Conservation (phyloP, 495 filamentous ascomycete genomes). For the Haplographium delicatum region DNA sequence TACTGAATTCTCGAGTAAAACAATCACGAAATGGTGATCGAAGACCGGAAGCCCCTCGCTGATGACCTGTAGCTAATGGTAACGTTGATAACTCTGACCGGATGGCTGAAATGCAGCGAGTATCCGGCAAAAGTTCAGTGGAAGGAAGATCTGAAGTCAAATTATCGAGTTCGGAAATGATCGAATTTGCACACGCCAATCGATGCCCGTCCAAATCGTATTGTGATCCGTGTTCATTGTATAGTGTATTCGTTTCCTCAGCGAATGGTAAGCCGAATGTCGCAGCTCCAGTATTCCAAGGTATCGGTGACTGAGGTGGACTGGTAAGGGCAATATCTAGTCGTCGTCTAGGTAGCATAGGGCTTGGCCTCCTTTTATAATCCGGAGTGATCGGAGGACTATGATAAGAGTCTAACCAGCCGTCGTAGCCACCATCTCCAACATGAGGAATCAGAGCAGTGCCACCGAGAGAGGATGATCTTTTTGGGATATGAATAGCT, state of each 20-base stretch:
- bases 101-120: constrained; percentile 1
- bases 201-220: background rate
- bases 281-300: background rate
- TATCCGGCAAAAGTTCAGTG: background rate
- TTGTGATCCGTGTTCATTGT: background rate
- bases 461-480: constrained; percentile 8
- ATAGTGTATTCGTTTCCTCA: background rate
- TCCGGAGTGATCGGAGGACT: constrained; percentile 9
- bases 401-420: background rate
- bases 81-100: background rate
- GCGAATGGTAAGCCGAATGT: background rate
- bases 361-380: background rate
- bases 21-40: background rate
- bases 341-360: background rate
- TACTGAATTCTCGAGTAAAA: background rate
- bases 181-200: background rate
- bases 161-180: background rate
- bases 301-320: constrained; percentile 24
- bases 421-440: background rate
- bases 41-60: background rate
- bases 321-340: constrained; percentile 15
- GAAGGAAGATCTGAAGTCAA: background rate
- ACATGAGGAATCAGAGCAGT: background rate
- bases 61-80: background rate
- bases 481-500: constrained; percentile 7